Evolutionary conservation across 768 basidiomycete species (phyloP).

Genomic region (Rhodosporidiobolus odoratus): DNA sequence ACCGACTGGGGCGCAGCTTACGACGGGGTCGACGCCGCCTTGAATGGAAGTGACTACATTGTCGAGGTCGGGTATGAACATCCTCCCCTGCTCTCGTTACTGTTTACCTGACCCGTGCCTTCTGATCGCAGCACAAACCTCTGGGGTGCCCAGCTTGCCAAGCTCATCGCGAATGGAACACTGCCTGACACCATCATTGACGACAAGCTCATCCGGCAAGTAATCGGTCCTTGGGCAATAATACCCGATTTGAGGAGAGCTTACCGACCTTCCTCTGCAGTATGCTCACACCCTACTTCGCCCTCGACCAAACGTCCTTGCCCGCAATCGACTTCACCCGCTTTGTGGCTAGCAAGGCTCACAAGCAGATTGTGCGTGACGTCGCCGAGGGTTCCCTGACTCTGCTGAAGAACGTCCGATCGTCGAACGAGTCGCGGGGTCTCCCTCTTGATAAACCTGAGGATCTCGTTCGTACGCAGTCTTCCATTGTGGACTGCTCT

Average conservation of each 20-base stretch:
- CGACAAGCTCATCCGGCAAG: constrained; percentile 25
- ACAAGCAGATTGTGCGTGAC: constrained; percentile 10
- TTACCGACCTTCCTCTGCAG: not conserved
- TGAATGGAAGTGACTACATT: constrained; percentile 10
- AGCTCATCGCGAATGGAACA: constrained; percentile 4
- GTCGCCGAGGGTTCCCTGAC: constrained; percentile 21
- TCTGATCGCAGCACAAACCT: not conserved
- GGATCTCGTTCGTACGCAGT: constrained; percentile 4
- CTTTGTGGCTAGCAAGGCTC: not conserved
- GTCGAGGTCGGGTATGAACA: not conserved
- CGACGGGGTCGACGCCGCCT: not conserved
- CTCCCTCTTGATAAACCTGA: constrained; percentile 10
- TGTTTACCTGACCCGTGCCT: not conserved
- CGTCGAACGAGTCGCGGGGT: not conserved
- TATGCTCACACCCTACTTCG: constrained; percentile 19
- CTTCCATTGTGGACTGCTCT: too few species aligned
- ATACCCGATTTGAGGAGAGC: not conserved
- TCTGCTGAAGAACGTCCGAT: constrained; percentile 35
- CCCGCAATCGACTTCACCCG: not conserved
- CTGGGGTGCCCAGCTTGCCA: constrained; percentile 4
- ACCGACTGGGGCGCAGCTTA: constrained; percentile 16
- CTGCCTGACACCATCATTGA: constrained; percentile 11
- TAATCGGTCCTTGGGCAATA: too few species aligned
- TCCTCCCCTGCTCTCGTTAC: not conserved
- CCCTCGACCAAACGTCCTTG: constrained; percentile 3